A percentile compares a stretch with the other conserved stretches of the same genome.
Evolutionary conservation across 805 yeast genomes (phyloP).

Genomic region (Candida khao-thaluensis): DNA sequence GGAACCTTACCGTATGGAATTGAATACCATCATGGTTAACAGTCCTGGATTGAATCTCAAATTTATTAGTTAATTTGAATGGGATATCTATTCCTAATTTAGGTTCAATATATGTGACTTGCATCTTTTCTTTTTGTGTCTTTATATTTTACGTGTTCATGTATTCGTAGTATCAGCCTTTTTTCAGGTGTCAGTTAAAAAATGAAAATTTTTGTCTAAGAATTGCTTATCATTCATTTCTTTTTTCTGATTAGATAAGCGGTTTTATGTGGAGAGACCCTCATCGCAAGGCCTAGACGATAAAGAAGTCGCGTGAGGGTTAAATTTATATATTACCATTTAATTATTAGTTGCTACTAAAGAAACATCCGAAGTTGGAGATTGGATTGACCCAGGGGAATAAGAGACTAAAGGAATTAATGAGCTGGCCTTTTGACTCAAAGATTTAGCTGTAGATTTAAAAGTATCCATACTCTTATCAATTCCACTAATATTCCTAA

Average conservation of each 20-base stretch:
- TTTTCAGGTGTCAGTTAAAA: too few species aligned
- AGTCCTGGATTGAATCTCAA: background rate
- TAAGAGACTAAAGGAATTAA: conserved; percentile 4
- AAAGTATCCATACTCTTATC: conserved; percentile 49
- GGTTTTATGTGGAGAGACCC: too few species aligned
- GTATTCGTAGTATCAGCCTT: too few species aligned
- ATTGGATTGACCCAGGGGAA: background rate
- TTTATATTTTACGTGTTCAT: too few species aligned
- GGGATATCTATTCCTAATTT: conserved; percentile 14
- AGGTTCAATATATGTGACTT: conserved; percentile 9
- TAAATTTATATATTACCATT: too few species aligned
- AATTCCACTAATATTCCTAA: conserved; percentile 63
- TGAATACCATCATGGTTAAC: conserved; percentile 12
- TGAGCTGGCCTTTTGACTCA: conserved; percentile 8
- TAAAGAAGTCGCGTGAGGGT: too few species aligned
- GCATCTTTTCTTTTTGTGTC: conserved; percentile 3
- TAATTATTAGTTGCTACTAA: too few species aligned
- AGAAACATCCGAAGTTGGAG: background rate
- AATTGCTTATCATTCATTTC: too few species aligned
- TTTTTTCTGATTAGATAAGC: too few species aligned
- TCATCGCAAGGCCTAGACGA: too few species aligned
- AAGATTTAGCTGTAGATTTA: conserved; percentile 12
- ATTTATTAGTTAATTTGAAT: conserved; percentile 7
- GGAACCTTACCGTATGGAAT: conserved; percentile 15
- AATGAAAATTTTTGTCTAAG: too few species aligned